Percentiles rank a stretch among this genome's conserved stretches.
Evolutionary conservation across 2,329 filamentous ascomycete species (phyloP).

Genomic region (Fusarium piperis): DNA sequence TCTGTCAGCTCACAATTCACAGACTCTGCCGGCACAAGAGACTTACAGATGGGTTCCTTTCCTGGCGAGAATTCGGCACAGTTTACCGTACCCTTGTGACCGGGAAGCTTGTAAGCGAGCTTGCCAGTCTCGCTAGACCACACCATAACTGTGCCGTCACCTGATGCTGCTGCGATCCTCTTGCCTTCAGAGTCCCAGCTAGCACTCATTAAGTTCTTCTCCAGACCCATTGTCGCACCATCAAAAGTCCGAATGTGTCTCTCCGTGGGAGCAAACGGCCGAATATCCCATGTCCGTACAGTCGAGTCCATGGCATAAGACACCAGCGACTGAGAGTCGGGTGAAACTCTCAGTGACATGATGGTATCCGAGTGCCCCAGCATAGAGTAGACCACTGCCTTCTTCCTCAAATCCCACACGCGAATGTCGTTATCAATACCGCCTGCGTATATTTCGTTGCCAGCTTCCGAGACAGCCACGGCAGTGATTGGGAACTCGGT

Average conservation of each 20-base stretch:
- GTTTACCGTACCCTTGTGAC: constrained; percentile 95
- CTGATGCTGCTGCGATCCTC: constrained; percentile 87
- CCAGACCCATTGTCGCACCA: constrained; percentile 85
- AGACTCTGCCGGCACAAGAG: background rate
- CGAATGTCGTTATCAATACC: constrained; percentile 98
- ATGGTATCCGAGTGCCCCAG: constrained; percentile 91
- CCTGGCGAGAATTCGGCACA: constrained; percentile 90
- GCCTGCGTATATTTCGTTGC: constrained; percentile 93
- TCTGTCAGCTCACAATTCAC: constrained; percentile 45
- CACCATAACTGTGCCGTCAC: constrained; percentile 88
- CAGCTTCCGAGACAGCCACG: constrained; percentile 89
- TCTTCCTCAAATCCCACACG: constrained; percentile 96
- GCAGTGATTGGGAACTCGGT: constrained; percentile 94
- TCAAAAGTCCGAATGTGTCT: constrained; percentile 89
- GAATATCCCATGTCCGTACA: constrained; percentile 93
- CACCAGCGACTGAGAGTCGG: constrained; percentile 87
- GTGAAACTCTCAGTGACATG: constrained; percentile 89
- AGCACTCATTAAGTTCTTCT: constrained; percentile 90
- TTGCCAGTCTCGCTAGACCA: constrained; percentile 93
- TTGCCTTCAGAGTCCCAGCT: constrained; percentile 91
- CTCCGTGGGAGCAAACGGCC: constrained; percentile 91
- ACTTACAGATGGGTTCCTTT: constrained; percentile 86
- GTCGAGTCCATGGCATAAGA: constrained; percentile 96
- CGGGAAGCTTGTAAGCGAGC: constrained; percentile 91
- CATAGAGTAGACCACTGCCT: constrained; percentile 86